Evolutionary conservation across 2,329 filamentous ascomycete species (phyloP).

Genomic region (Neofusicoccum parvum): DNA sequence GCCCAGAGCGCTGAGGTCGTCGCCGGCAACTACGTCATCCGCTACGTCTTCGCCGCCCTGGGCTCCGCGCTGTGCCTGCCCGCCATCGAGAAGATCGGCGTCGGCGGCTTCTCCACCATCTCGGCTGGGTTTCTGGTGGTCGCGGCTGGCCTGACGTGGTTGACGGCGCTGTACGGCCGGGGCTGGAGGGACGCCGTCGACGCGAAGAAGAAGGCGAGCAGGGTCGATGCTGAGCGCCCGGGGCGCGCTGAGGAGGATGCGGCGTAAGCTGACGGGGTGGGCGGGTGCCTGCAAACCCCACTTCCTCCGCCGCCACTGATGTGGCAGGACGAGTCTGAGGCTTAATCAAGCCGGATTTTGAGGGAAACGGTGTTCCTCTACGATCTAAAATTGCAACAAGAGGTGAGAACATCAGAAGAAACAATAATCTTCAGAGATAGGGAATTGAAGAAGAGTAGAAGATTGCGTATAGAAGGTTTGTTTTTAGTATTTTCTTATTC

Average conservation of each 20-base stretch:
- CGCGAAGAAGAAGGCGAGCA: conserved; percentile 46
- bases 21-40: conserved; percentile 76
- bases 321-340: too few relatives aligned
- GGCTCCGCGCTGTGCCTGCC: conserved; percentile 74
- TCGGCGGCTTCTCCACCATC: conserved; percentile 81
- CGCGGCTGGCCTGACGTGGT: conserved; percentile 49
- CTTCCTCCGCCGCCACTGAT: too few relatives aligned
- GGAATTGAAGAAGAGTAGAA: too few relatives aligned
- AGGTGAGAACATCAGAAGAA: too few relatives aligned
- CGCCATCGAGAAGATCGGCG: conserved; percentile 71
- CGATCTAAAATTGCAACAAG: too few relatives aligned
- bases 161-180: conserved; percentile 54
- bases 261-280: neutral
- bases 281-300: too few relatives aligned
- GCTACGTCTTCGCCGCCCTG: conserved; percentile 73
- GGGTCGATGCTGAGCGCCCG: conserved; percentile 17
- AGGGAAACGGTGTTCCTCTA: too few relatives aligned
- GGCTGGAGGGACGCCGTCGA: conserved; percentile 59
- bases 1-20: conserved; percentile 70
- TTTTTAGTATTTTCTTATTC: too few relatives aligned
- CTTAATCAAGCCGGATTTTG: too few relatives aligned
- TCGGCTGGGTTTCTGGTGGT: conserved; percentile 59
- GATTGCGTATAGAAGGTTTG: too few relatives aligned
- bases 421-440: too few relatives aligned
- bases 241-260: neutral